Evolutionary conservation across 768 basidiomycete species (phyloP), one percentile per base, ranked within the genome.

Genomic region (Amanita jacksonii): DNA sequence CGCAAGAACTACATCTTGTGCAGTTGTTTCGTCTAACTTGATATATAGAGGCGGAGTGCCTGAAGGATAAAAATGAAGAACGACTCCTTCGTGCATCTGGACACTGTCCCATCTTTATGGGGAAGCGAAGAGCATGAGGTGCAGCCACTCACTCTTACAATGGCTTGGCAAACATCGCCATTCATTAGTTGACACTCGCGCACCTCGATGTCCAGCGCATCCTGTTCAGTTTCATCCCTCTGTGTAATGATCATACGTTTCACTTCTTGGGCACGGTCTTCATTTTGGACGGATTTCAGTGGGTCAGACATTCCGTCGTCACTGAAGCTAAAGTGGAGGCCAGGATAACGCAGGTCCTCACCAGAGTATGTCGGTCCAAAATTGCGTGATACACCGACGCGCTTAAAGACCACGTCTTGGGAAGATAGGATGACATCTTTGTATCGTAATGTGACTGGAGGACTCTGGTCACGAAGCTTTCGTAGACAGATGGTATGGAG

Each of bases 361-460:
- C 69, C 69, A 8, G 82, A 76, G 59, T 89, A 90, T 0, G 87
- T 90, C 1, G 87, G 88, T 2, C 87, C 87, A 60, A 91, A 89
- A 12, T 74, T 76, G 31, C 77, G 73, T 47, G 74, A 81, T 3
- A 90, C 81, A 23, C 69, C 72, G 2, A 82, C 69, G 33, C 80
- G 73, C 37, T 76, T 67, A 12, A 91, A 62, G 1, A 74, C 66
- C 33, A 82, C 76, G 19, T 76, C 69, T 0, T 68, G 62, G 5
- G 81, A 79, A 3, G 81, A 82, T 13, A 89, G 65, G 5, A 78
- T 55, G 2, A 63, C 64, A 43, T 77, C 75, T 57, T 79, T 81
- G 60, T 87, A 89, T 43, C 74, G 73, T 24, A 89, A 61, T 8
- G 70, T 74, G 20, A 86, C 67, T 3, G 81, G 79, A 1, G 82